Conservation (phyloP, 371 early-diverging fungal genomes). For the Circinella minor region DNA sequence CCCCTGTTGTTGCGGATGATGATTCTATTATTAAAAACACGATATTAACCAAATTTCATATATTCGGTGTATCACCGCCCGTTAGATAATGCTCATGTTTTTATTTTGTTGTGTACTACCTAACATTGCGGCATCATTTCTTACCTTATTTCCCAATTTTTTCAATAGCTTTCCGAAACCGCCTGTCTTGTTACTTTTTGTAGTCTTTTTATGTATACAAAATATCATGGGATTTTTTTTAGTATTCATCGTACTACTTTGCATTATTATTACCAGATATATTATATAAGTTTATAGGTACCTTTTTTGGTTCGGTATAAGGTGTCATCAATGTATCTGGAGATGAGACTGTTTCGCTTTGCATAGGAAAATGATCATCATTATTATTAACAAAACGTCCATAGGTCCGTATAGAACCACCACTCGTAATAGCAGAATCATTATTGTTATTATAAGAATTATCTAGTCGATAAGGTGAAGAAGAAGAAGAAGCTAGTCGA, state of each 20-base stretch:
- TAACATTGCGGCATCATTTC: neutral
- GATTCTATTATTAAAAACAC: slow-evolving; percentile 2
- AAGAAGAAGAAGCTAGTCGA: slow-evolving; percentile 6
- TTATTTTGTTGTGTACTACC: neutral
- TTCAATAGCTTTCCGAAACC: slow-evolving; percentile 11
- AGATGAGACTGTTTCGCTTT: neutral
- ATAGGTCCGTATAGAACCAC: neutral
- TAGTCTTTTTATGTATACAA: neutral
- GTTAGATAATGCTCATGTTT: neutral
- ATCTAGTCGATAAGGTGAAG: neutral
- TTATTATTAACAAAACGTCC: neutral
- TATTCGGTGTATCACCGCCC: neutral
- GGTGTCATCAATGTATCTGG: slow-evolving; percentile 3
- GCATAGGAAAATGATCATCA: slow-evolving; percentile 1
- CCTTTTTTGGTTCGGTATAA: slow-evolving; percentile 4
- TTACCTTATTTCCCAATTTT: slow-evolving; percentile 10
- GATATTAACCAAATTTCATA: too few species aligned
- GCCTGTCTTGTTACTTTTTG: slow-evolving; percentile 11
- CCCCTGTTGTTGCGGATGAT: neutral
- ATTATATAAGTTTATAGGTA: neutral
- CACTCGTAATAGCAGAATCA: neutral
- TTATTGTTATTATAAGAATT: too few species aligned
- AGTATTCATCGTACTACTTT: too few species aligned
- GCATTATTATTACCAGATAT: too few species aligned
- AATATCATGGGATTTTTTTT: neutral